Base-by-base conservation (phyloP, 768 basidiomycete species). In the Lactifluus pinguis region DNA sequence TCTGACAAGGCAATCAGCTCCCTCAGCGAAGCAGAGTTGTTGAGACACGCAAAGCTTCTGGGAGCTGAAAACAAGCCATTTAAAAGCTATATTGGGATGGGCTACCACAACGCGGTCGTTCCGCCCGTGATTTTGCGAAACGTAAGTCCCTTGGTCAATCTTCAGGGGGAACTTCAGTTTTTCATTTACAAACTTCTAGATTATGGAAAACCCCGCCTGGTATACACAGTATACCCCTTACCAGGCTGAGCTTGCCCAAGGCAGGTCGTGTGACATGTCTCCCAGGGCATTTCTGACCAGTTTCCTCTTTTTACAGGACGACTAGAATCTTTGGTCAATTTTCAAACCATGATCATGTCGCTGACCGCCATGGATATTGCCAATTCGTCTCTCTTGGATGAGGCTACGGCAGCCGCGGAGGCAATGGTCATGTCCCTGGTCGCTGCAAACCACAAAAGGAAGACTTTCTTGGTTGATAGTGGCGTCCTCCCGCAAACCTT, bases 191-290 rank as follows among this genome's bases (percentile, higher is more conserved):
- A 47, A 34, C 64, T 9, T 51, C 25, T 49, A 91, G 90, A 76
- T 92, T 62, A 85, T 87, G 77, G 95, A 99, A 74, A 98, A 95
- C 70, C 95, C 94, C 30, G 92, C 89, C 4, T 99, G 95, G 95
- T 98, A 98, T 73, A 98, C 95, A 6, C 92, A 88, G 15, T 95
- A 95, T 72, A 95, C 94, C 0, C 92, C 93, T 1, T 95, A 95
- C 74, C 93, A 97, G 69, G 94, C 95, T 1, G 95, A 99, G 79
- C 89, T 98, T 72, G 86, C 95, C n/a, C 95, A 99, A 83, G 95
- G 92, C 89, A 68, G 29, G 75, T 67, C 47, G 32, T 9, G 65
- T 38, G 42, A 19, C 51, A 29, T n/a, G 5, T 45, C 21, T 14
- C 51, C 3, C 13, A 11, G 36, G 48, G 32, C 19, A 36, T 45